phyloP scores from a whole-genome alignment of 495 filamentous ascomycete genomes.

The Penicillium goetzii region DNA sequence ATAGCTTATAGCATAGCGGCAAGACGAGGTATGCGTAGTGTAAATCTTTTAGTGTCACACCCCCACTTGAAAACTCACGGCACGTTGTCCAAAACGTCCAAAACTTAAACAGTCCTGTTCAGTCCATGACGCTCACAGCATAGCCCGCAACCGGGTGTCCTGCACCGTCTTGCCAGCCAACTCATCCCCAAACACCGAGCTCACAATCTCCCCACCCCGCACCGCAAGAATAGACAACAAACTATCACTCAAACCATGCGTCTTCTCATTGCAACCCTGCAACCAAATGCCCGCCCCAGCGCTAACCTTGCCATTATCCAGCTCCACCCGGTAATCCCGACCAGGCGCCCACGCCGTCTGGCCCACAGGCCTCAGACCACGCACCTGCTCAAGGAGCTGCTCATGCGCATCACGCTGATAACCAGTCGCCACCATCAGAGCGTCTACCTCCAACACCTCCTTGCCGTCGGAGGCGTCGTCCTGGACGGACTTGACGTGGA shows the following conservation, averaged over 20 bases:
- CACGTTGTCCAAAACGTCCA: neutral
- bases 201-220: slow-evolving; percentile 76
- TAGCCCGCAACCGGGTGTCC: slow-evolving; percentile 47
- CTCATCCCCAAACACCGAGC: slow-evolving; percentile 68
- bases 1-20: neutral
- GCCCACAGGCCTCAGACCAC: slow-evolving; percentile 61
- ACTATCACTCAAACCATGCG: slow-evolving; percentile 85
- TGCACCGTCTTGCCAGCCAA: slow-evolving; percentile 41
- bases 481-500: slow-evolving; percentile 39
- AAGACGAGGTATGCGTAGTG: neutral
- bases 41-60: neutral
- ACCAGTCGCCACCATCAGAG: slow-evolving; percentile 84
- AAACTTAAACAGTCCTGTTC: neutral
- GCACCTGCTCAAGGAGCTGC: slow-evolving; percentile 68
- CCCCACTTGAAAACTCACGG: neutral
- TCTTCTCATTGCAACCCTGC: slow-evolving; percentile 91
- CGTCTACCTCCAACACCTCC: slow-evolving; percentile 72
- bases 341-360: slow-evolving; percentile 41
- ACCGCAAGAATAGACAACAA: slow-evolving; percentile 77
- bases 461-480: slow-evolving; percentile 43
- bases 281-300: slow-evolving; percentile 79
- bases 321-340: slow-evolving; percentile 76
- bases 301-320: slow-evolving; percentile 65
- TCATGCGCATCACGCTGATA: slow-evolving; percentile 81
- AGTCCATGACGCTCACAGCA: slow-evolving; percentile 34